A percentile compares a stretch with the other conserved stretches of the same genome.
Conservation (phyloP, 1,284 basidiomycete genomes). For the Boletus mariae region DNA sequence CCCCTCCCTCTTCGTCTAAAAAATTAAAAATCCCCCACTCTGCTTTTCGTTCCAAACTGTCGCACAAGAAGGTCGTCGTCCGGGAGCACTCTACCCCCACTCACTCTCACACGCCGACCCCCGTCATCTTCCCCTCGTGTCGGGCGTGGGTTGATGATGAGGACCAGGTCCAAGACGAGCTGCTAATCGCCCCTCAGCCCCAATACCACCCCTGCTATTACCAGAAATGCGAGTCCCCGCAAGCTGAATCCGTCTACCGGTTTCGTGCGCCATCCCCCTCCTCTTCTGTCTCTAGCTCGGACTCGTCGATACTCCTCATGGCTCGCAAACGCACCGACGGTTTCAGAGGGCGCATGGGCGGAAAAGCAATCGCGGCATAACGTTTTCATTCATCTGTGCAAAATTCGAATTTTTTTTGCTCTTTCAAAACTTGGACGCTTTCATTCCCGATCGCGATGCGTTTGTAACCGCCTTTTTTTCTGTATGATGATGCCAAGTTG, state of each 20-base stretch:
- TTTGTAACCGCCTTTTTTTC: slow-evolving; percentile 4
- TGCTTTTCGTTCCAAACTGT: slow-evolving; percentile 10
- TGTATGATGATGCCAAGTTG: slow-evolving; percentile 15
- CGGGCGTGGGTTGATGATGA: slow-evolving; percentile 30
- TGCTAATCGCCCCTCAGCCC: slow-evolving; percentile 19
- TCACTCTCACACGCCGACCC: slow-evolving; percentile 29
- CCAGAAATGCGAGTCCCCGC: slow-evolving; percentile 13
- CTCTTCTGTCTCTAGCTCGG: slow-evolving; percentile 24
- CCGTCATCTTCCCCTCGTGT: slow-evolving; percentile 33
- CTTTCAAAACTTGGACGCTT: slow-evolving; percentile 19
- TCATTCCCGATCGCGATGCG: slow-evolving; percentile 15
- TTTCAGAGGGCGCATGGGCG: slow-evolving; percentile 15
- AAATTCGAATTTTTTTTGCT: slow-evolving; percentile 5
- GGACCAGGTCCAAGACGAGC: slow-evolving; percentile 22
- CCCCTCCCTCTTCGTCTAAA: slow-evolving; percentile 12
- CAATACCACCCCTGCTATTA: slow-evolving; percentile 16
- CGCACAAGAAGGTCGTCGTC: slow-evolving; percentile 9
- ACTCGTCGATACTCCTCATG: slow-evolving; percentile 31
- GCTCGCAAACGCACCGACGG: slow-evolving; percentile 20
- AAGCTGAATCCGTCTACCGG: slow-evolving; percentile 11
- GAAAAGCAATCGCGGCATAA: slow-evolving; percentile 14
- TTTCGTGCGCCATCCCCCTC: slow-evolving; percentile 19
- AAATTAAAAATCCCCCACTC: slow-evolving; percentile 22
- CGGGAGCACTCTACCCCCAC: slow-evolving; percentile 20
- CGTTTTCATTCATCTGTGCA: not conserved